Base-by-base conservation (phyloP, 2,329 filamentous ascomycete genomes). In the Colletotrichum endophyticum region DNA sequence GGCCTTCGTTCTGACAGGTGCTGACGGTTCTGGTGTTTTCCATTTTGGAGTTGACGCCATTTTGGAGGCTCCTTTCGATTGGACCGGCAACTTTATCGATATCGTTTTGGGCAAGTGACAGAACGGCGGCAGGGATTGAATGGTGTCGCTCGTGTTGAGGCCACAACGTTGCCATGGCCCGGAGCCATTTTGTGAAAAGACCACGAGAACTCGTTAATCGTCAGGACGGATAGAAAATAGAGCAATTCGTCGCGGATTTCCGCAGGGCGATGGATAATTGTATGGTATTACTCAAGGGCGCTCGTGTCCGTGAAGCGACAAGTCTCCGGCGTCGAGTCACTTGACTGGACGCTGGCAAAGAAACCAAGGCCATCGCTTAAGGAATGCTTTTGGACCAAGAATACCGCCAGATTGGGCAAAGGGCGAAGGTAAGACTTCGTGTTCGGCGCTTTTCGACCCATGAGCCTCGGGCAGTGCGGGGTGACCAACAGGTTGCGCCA, bases 71-170 rank as follows among this genome's bases (percentile, higher is more conserved):
- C 57, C n/a, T 34, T 67, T 39, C 63, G 25, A 75, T 77, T 77
- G 75, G 75, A 11, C 53, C 75, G 30, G 75, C 72, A 61, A 57
- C 66, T 71, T 77, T 63, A 75, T 75, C 57, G 72, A 34, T 66
- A 62, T 75, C 53, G 22, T 56, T 71, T 75, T 71, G 66, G 75
- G 72, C 72, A 77, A 77, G 66, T 75, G 61, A 63, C 36, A 66
- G 49, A 16, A 61, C 12, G 32, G 36, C 5, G 53, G 64, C 71
- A 73, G 56, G 70, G 73, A 22, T 73, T n/a, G 6, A 62, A 36
- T 49, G 53, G 34, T 27, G 59, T 69, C n/a, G 30, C 44, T 73
- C 70, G 70, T 76, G 73, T 76, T 62, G 25, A 57, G 32, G 66
- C 64, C 73, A 73, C 11, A 36, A 27, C 44, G 56, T 57, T 39